Evolutionary conservation across 2,329 filamentous ascomycete species (phyloP).

Genomic region (Knufia fluminis): DNA sequence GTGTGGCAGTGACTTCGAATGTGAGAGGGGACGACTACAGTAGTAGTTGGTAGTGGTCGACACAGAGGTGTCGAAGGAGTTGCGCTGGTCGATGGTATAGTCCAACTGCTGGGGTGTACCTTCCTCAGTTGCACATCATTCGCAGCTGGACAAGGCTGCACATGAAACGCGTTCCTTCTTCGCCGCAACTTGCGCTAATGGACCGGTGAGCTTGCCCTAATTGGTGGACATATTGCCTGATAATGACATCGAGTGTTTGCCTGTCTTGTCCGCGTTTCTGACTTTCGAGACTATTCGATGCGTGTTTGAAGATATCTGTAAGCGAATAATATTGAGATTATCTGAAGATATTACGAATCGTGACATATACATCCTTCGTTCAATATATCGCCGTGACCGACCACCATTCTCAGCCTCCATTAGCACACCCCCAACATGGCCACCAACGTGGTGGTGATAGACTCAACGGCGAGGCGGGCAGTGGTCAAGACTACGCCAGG

Average conservation of each 20-base stretch:
- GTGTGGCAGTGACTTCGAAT: neutral
- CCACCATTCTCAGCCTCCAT: too few species aligned
- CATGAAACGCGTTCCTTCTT: constrained; percentile 5
- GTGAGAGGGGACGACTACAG: too few species aligned
- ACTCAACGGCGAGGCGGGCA: constrained; percentile 65
- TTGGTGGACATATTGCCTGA: neutral
- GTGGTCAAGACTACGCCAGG: constrained; percentile 74
- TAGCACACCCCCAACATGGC: too few species aligned
- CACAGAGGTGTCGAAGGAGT: too few species aligned
- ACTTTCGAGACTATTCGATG: neutral
- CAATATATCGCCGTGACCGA: too few species aligned
- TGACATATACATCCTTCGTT: too few species aligned
- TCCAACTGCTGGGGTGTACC: too few species aligned
- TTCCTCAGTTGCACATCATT: neutral
- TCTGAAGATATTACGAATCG: too few species aligned
- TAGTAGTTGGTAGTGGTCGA: too few species aligned
- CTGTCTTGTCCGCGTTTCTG: neutral
- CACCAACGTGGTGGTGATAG: constrained; percentile 79
- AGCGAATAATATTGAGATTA: too few species aligned
- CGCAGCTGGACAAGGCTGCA: neutral
- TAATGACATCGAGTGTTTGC: constrained; percentile 3
- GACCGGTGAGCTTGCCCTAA: neutral
- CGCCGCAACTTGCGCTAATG: constrained; percentile 1
- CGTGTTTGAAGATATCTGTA: neutral
- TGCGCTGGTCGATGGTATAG: too few species aligned